phyloP scores from a whole-genome alignment of 2,329 filamentous ascomycete genomes.

The Coniochaeta prunicola region DNA sequence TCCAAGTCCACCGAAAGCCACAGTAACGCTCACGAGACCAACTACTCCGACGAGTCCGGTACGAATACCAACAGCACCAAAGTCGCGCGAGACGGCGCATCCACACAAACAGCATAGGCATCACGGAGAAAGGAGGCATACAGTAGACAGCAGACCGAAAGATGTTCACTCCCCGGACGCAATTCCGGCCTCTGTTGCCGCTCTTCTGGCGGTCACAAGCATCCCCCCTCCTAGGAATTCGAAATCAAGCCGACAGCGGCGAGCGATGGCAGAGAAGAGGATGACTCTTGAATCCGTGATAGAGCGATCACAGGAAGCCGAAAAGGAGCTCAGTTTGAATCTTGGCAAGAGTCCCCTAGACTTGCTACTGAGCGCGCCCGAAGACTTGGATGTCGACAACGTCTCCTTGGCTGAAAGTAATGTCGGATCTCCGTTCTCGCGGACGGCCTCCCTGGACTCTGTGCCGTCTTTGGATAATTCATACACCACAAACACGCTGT shows the following conservation, averaged over 20 bases:
- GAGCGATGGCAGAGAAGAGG: slow-evolving; percentile 20
- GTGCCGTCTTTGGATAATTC: slow-evolving; percentile 54
- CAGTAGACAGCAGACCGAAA: slow-evolving; percentile 21
- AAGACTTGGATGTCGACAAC: slow-evolving; percentile 46
- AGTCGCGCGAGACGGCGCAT: slow-evolving; percentile 26
- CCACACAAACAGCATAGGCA: slow-evolving; percentile 28
- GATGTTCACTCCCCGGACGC: slow-evolving; percentile 44
- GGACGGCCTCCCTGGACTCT: slow-evolving; percentile 53
- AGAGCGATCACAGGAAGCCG: slow-evolving; percentile 43
- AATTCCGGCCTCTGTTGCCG: slow-evolving; percentile 52
- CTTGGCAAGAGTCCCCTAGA: slow-evolving; percentile 50
- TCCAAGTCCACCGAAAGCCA: slow-evolving; percentile 17
- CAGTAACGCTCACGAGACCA: slow-evolving; percentile 25
- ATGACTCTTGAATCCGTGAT: slow-evolving; percentile 52
- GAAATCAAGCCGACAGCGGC: slow-evolving; percentile 21
- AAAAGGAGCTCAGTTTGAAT: slow-evolving; percentile 51
- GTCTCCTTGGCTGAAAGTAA: slow-evolving; percentile 42
- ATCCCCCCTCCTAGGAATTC: slow-evolving; percentile 44
- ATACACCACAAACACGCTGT: slow-evolving; percentile 39
- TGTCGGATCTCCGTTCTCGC: slow-evolving; percentile 44
- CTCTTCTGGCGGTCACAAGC: slow-evolving; percentile 53
- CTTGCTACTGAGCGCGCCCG: slow-evolving; percentile 51
- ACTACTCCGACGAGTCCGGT: slow-evolving; percentile 42
- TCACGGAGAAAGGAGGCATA: slow-evolving; percentile 27
- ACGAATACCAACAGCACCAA: slow-evolving; percentile 42